Evolutionary conservation across 441 rosid species (phyloP).

Genomic region (Adansonia gregorii): DNA sequence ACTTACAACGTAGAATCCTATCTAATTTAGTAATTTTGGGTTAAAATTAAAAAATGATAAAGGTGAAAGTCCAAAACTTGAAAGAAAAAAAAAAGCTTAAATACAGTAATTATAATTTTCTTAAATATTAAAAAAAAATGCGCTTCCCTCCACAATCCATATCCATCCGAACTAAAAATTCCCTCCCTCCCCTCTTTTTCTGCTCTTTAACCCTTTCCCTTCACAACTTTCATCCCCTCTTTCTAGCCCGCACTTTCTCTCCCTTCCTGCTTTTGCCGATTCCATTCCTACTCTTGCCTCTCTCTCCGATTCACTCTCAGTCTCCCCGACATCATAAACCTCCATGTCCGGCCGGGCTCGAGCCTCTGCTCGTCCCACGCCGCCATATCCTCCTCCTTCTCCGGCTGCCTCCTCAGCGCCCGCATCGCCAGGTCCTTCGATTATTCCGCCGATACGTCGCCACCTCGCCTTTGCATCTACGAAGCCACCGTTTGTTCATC

Average conservation of each 20-base stretch:
- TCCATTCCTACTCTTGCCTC: constrained; percentile 4
- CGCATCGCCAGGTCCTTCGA: constrained; percentile 36
- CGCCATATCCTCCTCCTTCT: constrained; percentile 35
- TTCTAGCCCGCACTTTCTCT: constrained; percentile 21
- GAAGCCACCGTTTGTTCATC: constrained; percentile 74
- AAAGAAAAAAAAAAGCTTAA: constrained; percentile 19
- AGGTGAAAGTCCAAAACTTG: constrained; percentile 20
- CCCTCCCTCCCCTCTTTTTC: constrained; percentile 84
- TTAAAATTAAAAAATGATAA: constrained; percentile 22
- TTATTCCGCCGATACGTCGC: constrained; percentile 73
- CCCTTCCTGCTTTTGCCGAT: constrained; percentile 18
- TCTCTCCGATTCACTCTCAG: constrained; percentile 3
- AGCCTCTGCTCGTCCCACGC: constrained; percentile 43
- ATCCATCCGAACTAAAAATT: constrained; percentile 72
- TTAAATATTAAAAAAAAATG: constrained; percentile 8
- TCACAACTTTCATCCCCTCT: constrained; percentile 25
- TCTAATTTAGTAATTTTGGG: constrained; percentile 21
- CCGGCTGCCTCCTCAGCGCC: constrained; percentile 17
- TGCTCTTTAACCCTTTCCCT: constrained; percentile 31
- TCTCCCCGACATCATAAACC: constrained; percentile 18
- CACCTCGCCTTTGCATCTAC: constrained; percentile 71
- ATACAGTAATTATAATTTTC: constrained; percentile 1
- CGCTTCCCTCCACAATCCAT: constrained; percentile 71
- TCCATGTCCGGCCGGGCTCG: constrained; percentile 57
- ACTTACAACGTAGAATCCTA: background rate